Evolutionary conservation across 2,329 filamentous ascomycete genomes (phyloP), one percentile per base, ranked within the genome.

Genomic region (Phyllosticta citrichinensis): DNA sequence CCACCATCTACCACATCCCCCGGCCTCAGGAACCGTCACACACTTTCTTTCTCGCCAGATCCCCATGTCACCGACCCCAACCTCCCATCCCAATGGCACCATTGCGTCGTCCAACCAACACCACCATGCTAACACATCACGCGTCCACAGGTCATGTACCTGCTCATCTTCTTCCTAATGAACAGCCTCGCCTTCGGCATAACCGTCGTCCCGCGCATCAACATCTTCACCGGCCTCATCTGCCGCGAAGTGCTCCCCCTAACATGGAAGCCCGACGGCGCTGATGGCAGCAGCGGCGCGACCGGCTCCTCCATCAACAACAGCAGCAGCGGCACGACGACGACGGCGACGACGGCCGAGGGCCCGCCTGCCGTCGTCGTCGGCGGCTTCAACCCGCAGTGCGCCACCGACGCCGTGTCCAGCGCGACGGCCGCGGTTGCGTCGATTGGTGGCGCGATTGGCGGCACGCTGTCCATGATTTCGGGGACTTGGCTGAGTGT

Each of bases 341-440:
- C 40, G 5, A n/a, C 14, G 14, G 17, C 40, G 6, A 53, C 52
- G 2, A 1, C 40, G 6, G 30, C 8, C 25, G 3, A 35, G 5
- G 27, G 30, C n/a, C 11, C 27, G 22, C 20, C 19, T 1, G 20
- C 53, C 10, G 60, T 64, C n/a, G 58, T 65, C 24, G 25, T 64
- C 24, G 63, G 63, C 40, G 62, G 62, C 24, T 63, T 56, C 58
- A 65, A 65, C 25, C 63, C 62, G 1, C 63, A 65, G 52, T 65
- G 63, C 59, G 47, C 52, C 35, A 54, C 50, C 17, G 52, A 62
- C 22, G 60, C 51, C 12, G 57, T 63, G 10, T 62, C 59, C 6
- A 35, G 62, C 6, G 20, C 11, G 9, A 62, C 61, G 6, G 63
- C 63, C 1, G 27, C 58, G 14, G 35, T 64, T 19, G 54, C 55